Evolutionary conservation across 805 yeast genomes (phyloP).

Genomic region (Candida broadrunensis): DNA sequence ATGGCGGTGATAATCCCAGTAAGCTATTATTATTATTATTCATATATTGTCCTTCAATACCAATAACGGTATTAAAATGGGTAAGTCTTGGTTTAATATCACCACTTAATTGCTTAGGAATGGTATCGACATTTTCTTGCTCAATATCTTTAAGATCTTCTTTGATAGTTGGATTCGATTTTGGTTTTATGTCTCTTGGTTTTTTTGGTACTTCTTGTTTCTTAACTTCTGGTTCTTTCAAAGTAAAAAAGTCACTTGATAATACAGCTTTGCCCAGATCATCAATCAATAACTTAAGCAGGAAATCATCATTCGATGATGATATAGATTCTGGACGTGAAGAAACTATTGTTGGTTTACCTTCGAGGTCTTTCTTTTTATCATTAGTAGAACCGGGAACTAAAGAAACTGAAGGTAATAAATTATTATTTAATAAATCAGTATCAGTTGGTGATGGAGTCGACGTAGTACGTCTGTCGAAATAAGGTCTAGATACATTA

Average conservation of each 20-base stretch:
- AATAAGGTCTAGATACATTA: neutral
- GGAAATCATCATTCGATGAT: constrained; percentile 17
- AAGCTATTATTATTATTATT: neutral
- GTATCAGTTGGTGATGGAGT: neutral
- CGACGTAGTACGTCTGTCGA: neutral
- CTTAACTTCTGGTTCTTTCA: neutral
- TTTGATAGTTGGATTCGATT: no score
- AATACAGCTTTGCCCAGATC: constrained; percentile 41
- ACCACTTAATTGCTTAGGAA: no score
- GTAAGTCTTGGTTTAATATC: constrained; percentile 14
- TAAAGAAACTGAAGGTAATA: constrained; percentile 8
- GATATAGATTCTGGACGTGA: neutral
- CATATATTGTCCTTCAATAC: constrained; percentile 15
- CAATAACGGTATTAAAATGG: constrained; percentile 26
- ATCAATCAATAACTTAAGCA: constrained; percentile 35
- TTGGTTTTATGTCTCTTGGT: neutral
- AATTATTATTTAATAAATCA: constrained; percentile 2
- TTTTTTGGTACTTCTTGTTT: neutral
- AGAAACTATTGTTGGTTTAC: neutral
- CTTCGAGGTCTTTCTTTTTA: neutral
- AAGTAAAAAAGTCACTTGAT: constrained; percentile 17
- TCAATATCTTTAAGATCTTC: neutral
- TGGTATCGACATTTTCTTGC: neutral
- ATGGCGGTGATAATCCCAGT: neutral
- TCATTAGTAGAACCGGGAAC: neutral